These are phyloP conservation scores for Venturia aucupariae DNA, from an alignment of 2,329 filamentous ascomycete species.

Conservation along the genomic window DNA sequence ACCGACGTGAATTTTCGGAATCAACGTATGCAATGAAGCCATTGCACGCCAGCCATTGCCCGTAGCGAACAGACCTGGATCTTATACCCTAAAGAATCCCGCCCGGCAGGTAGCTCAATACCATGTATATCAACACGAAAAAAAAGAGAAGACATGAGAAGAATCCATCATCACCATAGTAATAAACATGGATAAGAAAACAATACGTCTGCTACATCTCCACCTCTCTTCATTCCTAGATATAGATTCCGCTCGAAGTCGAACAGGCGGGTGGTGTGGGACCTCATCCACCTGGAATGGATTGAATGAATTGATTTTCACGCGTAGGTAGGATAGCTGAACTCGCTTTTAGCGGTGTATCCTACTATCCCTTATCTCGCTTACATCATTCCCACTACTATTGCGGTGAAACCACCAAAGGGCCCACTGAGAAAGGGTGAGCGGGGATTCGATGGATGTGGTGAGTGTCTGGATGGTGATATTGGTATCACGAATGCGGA, in stretches of 20 bases:
- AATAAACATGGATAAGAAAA: not conserved
- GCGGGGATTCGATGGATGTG: too few species aligned
- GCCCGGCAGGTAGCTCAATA: not conserved
- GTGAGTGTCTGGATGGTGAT: too few species aligned
- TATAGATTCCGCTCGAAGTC: not conserved
- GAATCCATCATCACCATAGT: not conserved
- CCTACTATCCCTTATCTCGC: too few species aligned
- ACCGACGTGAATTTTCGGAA: not conserved
- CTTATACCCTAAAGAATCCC: not conserved
- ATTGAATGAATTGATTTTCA: too few species aligned
- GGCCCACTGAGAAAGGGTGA: too few species aligned
- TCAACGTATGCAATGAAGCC: not conserved
- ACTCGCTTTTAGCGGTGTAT: too few species aligned
- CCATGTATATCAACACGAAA: not conserved
- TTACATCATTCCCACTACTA: too few species aligned
- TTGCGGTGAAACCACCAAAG: too few species aligned
- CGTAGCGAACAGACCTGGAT: not conserved
- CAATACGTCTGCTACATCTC: not conserved
- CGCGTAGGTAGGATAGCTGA: too few species aligned
- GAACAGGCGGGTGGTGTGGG: not conserved
- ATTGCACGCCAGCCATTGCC: not conserved
- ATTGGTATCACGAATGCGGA: too few species aligned
- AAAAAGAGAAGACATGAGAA: not conserved
- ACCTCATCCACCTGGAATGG: too few species aligned
- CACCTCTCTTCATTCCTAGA: not conserved